Percentiles rank a stretch among this genome's conserved stretches.
phyloP scores from a whole-genome alignment of 192 early-diverging fungal species.

The Funneliformis mosseae region DNA sequence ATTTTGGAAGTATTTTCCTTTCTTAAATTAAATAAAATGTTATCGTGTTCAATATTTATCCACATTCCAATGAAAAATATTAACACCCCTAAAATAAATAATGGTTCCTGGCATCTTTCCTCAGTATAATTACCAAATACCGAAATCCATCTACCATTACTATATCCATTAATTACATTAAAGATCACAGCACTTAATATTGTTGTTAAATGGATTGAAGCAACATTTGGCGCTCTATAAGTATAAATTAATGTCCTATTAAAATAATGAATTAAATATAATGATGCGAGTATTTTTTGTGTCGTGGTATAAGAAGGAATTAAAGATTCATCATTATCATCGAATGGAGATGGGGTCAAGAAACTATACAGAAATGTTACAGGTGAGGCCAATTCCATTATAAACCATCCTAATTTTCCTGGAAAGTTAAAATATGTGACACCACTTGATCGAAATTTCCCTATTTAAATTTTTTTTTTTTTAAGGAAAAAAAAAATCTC shows the following conservation, averaged over 20 bases:
- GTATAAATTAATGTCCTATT: constrained; percentile 41
- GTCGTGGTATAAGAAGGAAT: constrained; percentile 22
- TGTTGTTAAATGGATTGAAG: constrained; percentile 35
- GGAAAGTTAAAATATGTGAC: constrained; percentile 24
- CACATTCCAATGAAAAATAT: constrained; percentile 37
- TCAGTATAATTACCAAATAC: constrained; percentile 24
- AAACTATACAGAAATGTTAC: constrained; percentile 29
- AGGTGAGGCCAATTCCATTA: constrained; percentile 45
- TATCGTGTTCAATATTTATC: constrained; percentile 46
- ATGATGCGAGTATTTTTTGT: constrained; percentile 30
- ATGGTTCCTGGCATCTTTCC: not conserved
- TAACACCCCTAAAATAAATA: constrained; percentile 29
- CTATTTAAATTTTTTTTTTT: not conserved
- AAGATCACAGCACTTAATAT: constrained; percentile 27
- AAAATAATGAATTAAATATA: constrained; percentile 44
- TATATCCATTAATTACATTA: constrained; percentile 45
- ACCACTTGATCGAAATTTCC: constrained; percentile 29
- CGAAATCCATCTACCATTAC: constrained; percentile 40
- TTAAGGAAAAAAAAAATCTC: not conserved
- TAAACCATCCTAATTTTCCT: constrained; percentile 41
- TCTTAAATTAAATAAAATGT: constrained; percentile 39
- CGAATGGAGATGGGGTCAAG: not conserved
- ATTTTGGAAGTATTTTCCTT: not conserved
- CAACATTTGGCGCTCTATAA: constrained; percentile 34
- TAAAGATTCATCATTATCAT: not conserved